Percentiles rank a stretch among this genome's conserved stretches.
phyloP scores from a whole-genome alignment of 192 early-diverging fungal species.

The Coemansia interrupta region DNA sequence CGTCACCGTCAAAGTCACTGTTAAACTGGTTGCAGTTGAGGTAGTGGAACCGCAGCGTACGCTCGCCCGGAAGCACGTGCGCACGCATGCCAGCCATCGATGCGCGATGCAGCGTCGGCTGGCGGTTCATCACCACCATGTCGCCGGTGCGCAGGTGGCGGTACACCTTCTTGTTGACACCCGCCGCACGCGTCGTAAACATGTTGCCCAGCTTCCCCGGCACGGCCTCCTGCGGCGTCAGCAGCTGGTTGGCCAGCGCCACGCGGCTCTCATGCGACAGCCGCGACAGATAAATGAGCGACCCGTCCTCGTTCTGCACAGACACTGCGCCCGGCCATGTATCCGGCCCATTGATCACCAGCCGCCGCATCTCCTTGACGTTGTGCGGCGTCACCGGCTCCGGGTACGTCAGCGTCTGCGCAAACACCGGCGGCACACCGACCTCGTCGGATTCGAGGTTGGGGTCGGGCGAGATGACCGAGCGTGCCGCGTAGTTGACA shows the following conservation, averaged over 20 bases:
- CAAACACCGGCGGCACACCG: slow-evolving; percentile 95
- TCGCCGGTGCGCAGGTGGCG: slow-evolving; percentile 97
- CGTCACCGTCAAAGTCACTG: slow-evolving; percentile 99
- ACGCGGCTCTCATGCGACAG: slow-evolving; percentile 85
- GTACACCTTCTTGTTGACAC: slow-evolving; percentile 92
- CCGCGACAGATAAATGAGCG: slow-evolving; percentile 71
- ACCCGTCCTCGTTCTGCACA: slow-evolving; percentile 95
- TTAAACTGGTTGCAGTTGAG: slow-evolving; percentile 89
- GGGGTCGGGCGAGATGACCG: slow-evolving; percentile 96
- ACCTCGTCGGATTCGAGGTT: slow-evolving; percentile 98
- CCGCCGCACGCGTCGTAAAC: slow-evolving; percentile 60
- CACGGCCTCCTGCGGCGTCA: slow-evolving; percentile 65
- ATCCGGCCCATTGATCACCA: slow-evolving; percentile 92
- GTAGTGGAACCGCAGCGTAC: slow-evolving; percentile 99
- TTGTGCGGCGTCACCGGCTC: slow-evolving; percentile 97
- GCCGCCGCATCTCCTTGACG: slow-evolving; percentile 80
- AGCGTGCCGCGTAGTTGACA: slow-evolving; percentile 97
- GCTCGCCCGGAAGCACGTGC: slow-evolving; percentile 90
- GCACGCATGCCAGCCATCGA: slow-evolving; percentile 99
- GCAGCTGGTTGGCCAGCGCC: slow-evolving; percentile 90
- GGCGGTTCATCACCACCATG: slow-evolving; percentile 94
- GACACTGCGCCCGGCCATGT: slow-evolving; percentile 95
- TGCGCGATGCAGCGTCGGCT: slow-evolving; percentile 98
- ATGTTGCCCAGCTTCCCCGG: slow-evolving; percentile 50
- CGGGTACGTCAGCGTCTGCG: slow-evolving; percentile 90